Conservation (phyloP, 148 eudicot genomes). For the Arctostaphylos glauca region DNA sequence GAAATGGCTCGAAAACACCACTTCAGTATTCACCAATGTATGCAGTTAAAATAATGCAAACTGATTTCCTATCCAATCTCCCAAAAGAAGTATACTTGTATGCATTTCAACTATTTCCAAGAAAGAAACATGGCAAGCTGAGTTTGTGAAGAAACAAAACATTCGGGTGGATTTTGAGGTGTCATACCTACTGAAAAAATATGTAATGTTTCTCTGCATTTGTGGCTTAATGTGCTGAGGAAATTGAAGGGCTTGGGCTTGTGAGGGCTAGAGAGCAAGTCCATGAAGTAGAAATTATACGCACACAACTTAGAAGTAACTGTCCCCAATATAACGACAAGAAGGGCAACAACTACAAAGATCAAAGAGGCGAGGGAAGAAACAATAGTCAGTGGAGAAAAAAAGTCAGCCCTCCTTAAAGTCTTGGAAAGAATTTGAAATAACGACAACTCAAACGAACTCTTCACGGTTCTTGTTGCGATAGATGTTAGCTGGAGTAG, state of each 20-base stretch:
- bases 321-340: not conserved
- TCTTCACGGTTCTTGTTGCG: not conserved
- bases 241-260: not conserved
- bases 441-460: not conserved
- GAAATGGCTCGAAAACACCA: not conserved
- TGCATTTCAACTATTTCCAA: not conserved
- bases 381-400: not conserved
- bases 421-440: not conserved
- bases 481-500: not conserved
- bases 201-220: not conserved
- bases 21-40: not conserved
- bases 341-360: not conserved
- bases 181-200: not conserved
- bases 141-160: not conserved
- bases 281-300: not conserved
- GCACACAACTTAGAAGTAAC: not conserved
- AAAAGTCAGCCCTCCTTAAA: not conserved
- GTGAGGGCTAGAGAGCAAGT: not conserved
- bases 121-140: not conserved
- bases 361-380: not conserved
- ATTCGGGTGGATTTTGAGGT: not conserved
- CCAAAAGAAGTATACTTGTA: not conserved
- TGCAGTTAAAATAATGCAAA: not conserved
- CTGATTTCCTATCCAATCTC: not conserved
- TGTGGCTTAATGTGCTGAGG: not conserved